These are phyloP conservation scores for Thamnidium elegans DNA, from an alignment of 192 early-diverging fungal species.

Conservation along the genomic window DNA sequence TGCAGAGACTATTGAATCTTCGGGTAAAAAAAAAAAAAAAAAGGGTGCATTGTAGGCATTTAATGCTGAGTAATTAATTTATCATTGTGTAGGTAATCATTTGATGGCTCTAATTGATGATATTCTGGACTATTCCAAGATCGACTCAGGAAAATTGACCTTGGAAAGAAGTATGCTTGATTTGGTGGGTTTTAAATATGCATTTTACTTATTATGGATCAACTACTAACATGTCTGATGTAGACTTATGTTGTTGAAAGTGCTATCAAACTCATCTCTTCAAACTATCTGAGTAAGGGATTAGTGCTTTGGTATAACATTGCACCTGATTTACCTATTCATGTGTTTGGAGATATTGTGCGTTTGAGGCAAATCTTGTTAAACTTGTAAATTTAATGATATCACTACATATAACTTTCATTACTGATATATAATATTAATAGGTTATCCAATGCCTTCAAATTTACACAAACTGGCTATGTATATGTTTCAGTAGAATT, in stretches of 20 bases:
- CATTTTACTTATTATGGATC: too few relatives aligned
- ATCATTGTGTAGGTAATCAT: conserved; percentile 24
- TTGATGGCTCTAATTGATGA: conserved; percentile 72
- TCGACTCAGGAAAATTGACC: conserved; percentile 74
- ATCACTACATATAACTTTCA: too few relatives aligned
- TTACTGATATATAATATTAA: not conserved
- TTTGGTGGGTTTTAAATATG: conserved; percentile 1
- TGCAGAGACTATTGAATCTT: conserved; percentile 43
- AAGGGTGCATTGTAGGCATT: too few relatives aligned
- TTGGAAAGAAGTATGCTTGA: conserved; percentile 31
- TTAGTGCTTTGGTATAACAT: conserved; percentile 34
- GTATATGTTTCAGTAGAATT: conserved; percentile 33
- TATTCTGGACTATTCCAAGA: conserved; percentile 75
- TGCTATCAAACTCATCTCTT: conserved; percentile 60
- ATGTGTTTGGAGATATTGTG: conserved; percentile 49
- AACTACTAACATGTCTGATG: too few relatives aligned
- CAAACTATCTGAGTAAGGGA: conserved; percentile 60
- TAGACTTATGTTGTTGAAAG: conserved; percentile 51
- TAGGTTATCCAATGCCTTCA: conserved; percentile 54
- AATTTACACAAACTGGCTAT: conserved; percentile 47
- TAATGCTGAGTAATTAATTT: too few relatives aligned
- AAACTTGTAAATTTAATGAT: conserved; percentile 33
- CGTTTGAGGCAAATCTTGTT: conserved; percentile 52
- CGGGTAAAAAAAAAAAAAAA: conserved; percentile 11
- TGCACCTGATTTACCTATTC: conserved; percentile 28